These are phyloP conservation scores for Thelonectria rubi DNA, from an alignment of 2,329 filamentous ascomycete genomes.

Conservation along the genomic window DNA sequence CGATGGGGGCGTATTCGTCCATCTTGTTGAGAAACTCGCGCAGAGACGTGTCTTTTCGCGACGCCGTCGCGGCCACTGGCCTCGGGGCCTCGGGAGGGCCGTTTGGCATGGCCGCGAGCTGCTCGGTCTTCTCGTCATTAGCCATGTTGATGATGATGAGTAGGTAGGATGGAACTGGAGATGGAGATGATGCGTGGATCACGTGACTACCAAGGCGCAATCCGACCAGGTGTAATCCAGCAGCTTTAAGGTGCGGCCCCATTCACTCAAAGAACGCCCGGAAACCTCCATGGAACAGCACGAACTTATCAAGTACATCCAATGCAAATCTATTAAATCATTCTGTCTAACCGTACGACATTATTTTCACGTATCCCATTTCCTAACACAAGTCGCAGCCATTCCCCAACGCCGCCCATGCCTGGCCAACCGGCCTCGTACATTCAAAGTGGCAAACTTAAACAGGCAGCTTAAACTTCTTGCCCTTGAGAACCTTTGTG, in stretches of 20 bases:
- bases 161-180: constrained; percentile 29
- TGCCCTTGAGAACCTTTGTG: constrained; percentile 90
- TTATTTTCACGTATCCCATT: constrained; percentile 16
- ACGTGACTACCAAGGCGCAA: constrained; percentile 31
- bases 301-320: background rate
- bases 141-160: constrained; percentile 44
- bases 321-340: constrained; percentile 16
- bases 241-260: too few relatives aligned
- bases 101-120: constrained; percentile 43
- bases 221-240: background rate
- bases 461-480: constrained; percentile 87
- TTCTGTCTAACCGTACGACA: constrained; percentile 15
- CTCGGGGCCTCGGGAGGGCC: constrained; percentile 46
- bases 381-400: constrained; percentile 36
- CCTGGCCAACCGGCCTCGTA: constrained; percentile 23
- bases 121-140: constrained; percentile 47
- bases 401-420: constrained; percentile 47
- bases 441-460: constrained; percentile 51
- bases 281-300: background rate
- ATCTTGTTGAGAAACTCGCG: constrained; percentile 95
- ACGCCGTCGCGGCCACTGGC: constrained; percentile 70
- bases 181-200: constrained; percentile 28
- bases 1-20: constrained; percentile 97
- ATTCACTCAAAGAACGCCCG: too few relatives aligned
- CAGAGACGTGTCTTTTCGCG: constrained; percentile 90